A percentile compares a stretch with the other conserved stretches of the same genome.
Conservation (phyloP, 352 stramenopile genomes). For the Lagenidium sp. region DNA sequence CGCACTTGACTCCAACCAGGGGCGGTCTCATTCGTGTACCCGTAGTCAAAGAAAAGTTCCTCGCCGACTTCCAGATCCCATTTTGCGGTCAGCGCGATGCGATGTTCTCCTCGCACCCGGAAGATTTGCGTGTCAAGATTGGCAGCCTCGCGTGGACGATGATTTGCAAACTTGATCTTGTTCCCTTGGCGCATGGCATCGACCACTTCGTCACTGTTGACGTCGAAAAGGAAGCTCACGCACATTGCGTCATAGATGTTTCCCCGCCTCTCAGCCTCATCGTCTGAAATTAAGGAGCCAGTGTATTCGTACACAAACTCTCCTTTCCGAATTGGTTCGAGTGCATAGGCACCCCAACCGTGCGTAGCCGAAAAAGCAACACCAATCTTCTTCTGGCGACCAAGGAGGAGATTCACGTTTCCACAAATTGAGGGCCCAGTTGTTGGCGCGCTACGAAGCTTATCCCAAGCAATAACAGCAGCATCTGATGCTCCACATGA, state of each 20-base stretch:
- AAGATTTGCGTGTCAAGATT: conserved; percentile 85
- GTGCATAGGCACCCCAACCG: conserved; percentile 58
- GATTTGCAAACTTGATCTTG: conserved; percentile 92
- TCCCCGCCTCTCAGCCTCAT: conserved; percentile 74
- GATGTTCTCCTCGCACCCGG: conserved; percentile 81
- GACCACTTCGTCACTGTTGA: conserved; percentile 87
- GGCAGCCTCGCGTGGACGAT: conserved; percentile 35
- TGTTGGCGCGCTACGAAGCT: conserved; percentile 13
- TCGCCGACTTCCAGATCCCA: conserved; percentile 79
- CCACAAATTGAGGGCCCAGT: conserved; percentile 34
- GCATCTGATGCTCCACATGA: conserved; percentile 55
- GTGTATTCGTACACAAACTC: conserved; percentile 76
- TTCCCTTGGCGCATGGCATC: conserved; percentile 92
- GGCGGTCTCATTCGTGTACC: conserved; percentile 52
- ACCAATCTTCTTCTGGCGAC: conserved; percentile 48
- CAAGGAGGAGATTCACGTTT: conserved; percentile 55
- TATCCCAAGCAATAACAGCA: conserved; percentile 33
- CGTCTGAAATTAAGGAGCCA: conserved; percentile 53
- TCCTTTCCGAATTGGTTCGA: conserved; percentile 52
- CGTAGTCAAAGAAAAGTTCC: conserved; percentile 78
- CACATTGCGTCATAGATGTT: conserved; percentile 70
- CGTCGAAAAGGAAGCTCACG: conserved; percentile 89
- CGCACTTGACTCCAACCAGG: conserved; percentile 49
- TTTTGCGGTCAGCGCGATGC: conserved; percentile 89
- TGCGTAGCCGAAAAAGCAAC: conserved; percentile 61